Evolutionary conservation across 179 eudicot genomes (phyloP).

Genomic region (Vitellaria paradoxa): DNA sequence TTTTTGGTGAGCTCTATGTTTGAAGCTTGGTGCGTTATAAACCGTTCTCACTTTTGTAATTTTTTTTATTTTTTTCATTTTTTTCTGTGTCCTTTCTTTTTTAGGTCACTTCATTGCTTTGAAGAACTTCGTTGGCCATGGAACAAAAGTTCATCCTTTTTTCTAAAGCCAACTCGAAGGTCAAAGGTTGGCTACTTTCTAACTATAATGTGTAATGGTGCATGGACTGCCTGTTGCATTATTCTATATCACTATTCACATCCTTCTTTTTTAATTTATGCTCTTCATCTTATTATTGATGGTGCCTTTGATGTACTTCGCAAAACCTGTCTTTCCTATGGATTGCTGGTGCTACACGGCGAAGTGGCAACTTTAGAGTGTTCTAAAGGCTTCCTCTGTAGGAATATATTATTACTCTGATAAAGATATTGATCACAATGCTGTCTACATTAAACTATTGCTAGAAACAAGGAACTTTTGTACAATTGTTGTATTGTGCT

Average conservation of each 20-base stretch:
- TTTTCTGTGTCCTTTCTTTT: neutral
- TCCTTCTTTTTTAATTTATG: neutral
- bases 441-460: neutral
- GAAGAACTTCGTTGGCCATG: slow-evolving; percentile 97
- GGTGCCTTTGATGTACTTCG: neutral
- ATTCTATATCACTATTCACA: neutral
- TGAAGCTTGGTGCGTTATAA: neutral
- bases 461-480: neutral
- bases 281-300: neutral
- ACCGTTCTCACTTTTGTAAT: neutral
- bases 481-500: neutral
- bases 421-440: neutral
- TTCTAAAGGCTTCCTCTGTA: neutral
- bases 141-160: slow-evolving; percentile 69
- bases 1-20: slow-evolving; percentile 63
- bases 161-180: slow-evolving; percentile 65
- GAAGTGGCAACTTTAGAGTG: neutral
- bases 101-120: slow-evolving; percentile 89
- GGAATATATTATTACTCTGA: neutral
- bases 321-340: neutral
- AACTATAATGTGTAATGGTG: neutral
- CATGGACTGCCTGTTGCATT: neutral
- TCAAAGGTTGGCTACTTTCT: slow-evolving; percentile 56
- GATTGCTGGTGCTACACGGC: neutral
- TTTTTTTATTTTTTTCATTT: neutral